Percentiles rank a stretch among this genome's conserved stretches.
These are phyloP conservation scores for Paracorniculantispora psalliotae DNA, from an alignment of 2,329 filamentous ascomycete genomes.

Conservation along the genomic window DNA sequence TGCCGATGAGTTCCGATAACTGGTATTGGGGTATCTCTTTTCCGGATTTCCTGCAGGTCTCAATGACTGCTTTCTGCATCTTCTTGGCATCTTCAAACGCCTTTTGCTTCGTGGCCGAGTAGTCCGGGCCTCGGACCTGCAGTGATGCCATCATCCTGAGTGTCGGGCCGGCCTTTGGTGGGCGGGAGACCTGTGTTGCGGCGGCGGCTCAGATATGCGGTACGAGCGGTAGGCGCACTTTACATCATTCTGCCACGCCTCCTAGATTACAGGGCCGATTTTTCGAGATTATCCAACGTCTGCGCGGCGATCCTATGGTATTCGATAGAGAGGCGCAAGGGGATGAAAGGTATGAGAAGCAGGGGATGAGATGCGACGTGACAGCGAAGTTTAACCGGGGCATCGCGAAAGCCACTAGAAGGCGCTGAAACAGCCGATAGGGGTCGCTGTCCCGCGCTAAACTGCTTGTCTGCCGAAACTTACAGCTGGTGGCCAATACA, in stretches of 20 bases:
- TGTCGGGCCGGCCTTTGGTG: background rate
- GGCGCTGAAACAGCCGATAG: background rate
- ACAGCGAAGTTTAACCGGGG: constrained; percentile 11
- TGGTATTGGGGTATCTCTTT: constrained; percentile 60
- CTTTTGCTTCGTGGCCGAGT: constrained; percentile 49
- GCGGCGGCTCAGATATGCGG: background rate
- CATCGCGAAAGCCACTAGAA: background rate
- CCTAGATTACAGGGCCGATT: background rate
- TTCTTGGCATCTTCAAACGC: constrained; percentile 65
- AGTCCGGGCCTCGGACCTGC: constrained; percentile 36
- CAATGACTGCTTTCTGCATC: constrained; percentile 61
- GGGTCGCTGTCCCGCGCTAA: background rate
- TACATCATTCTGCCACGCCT: background rate
- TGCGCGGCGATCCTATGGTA: background rate
- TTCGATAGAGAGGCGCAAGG: background rate
- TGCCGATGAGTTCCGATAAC: constrained; percentile 69
- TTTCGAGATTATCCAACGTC: background rate
- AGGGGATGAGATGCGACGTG: constrained; percentile 3
- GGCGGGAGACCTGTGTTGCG: background rate
- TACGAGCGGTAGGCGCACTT: background rate
- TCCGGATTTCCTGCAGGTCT: constrained; percentile 55
- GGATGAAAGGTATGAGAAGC: background rate
- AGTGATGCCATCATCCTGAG: constrained; percentile 34
- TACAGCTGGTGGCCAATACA: background rate
- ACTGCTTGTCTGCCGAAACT: background rate